Conservation (phyloP, 2,329 filamentous ascomycete species). For the Penicillium fuscoglaucum region DNA sequence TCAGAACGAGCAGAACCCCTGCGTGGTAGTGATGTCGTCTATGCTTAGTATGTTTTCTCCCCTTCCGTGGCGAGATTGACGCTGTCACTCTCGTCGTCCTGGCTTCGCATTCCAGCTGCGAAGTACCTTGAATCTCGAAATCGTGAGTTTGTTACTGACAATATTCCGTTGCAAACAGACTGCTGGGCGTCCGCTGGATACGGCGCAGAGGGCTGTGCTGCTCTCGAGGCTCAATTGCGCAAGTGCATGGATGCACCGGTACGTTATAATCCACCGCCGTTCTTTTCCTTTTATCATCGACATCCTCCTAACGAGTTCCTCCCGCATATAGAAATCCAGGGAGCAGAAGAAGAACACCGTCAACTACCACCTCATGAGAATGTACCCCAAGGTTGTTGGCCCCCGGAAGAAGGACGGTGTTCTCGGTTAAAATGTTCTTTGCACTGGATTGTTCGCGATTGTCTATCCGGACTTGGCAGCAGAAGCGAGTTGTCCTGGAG, state of each 20-base stretch:
- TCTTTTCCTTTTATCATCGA: background rate
- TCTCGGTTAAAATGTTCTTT: conserved; percentile 32
- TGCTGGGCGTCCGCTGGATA: conserved; percentile 52
- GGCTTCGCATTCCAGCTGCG: background rate
- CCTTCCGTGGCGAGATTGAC: background rate
- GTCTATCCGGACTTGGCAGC: conserved; percentile 5
- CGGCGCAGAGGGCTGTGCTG: conserved; percentile 57
- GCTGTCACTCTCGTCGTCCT: background rate
- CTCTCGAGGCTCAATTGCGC: conserved; percentile 61
- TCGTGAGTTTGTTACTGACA: conserved; percentile 12
- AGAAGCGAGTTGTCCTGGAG: conserved; percentile 16
- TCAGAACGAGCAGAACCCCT: conserved; percentile 62
- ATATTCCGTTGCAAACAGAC: conserved; percentile 29
- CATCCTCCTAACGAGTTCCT: background rate
- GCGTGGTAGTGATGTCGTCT: conserved; percentile 65
- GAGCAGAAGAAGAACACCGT: conserved; percentile 70
- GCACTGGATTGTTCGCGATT: background rate
- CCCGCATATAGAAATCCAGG: conserved; percentile 52
- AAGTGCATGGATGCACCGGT: conserved; percentile 79
- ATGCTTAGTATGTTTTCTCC: conserved; percentile 59
- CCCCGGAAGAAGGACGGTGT: conserved; percentile 63
- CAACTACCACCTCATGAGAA: conserved; percentile 85
- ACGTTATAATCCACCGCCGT: conserved; percentile 39
- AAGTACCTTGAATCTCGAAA: background rate
- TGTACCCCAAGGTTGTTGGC: conserved; percentile 72